phyloP scores from a whole-genome alignment of 306 rosid genomes.

The Prunus salicina region DNA sequence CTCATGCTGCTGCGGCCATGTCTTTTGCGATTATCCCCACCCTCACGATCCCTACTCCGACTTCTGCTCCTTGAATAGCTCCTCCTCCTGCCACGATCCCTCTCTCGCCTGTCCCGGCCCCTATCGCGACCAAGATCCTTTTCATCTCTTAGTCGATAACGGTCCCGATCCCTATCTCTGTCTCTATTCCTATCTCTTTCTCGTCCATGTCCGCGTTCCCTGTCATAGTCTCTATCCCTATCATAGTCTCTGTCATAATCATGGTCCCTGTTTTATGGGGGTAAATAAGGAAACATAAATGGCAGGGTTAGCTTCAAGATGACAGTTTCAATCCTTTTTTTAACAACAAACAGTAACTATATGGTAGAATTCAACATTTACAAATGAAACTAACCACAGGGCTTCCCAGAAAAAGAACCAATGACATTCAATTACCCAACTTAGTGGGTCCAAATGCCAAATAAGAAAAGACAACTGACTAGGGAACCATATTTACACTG shows the following conservation, averaged over 20 bases:
- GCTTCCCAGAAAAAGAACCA: background rate
- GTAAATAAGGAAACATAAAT: background rate
- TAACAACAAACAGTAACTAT: background rate
- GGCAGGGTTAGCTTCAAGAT: slow-evolving; percentile 4
- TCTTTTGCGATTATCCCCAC: slow-evolving; percentile 74
- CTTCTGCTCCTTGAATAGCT: slow-evolving; percentile 88
- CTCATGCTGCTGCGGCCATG: slow-evolving; percentile 59
- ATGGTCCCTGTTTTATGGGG: slow-evolving; percentile 59
- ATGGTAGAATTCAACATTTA: background rate
- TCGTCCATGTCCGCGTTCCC: slow-evolving; percentile 77
- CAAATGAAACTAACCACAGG: background rate
- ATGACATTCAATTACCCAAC: background rate
- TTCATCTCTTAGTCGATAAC: slow-evolving; percentile 61
- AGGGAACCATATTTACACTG: slow-evolving; percentile 6
- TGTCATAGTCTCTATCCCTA: slow-evolving; percentile 66
- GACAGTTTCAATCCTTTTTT: background rate
- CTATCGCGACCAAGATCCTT: slow-evolving; percentile 69
- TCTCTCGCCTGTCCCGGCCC: slow-evolving; percentile 85
- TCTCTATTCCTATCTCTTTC: slow-evolving; percentile 56
- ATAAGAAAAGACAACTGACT: slow-evolving; percentile 3
- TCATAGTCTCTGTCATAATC: slow-evolving; percentile 87
- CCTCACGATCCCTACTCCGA: slow-evolving; percentile 79
- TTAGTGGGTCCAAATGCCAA: background rate
- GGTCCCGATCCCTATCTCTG: slow-evolving; percentile 50
- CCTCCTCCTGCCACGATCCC: slow-evolving; percentile 87